Conservation (phyloP, 73 alveolate genomes). For the Paramecium sexaurelia region DNA sequence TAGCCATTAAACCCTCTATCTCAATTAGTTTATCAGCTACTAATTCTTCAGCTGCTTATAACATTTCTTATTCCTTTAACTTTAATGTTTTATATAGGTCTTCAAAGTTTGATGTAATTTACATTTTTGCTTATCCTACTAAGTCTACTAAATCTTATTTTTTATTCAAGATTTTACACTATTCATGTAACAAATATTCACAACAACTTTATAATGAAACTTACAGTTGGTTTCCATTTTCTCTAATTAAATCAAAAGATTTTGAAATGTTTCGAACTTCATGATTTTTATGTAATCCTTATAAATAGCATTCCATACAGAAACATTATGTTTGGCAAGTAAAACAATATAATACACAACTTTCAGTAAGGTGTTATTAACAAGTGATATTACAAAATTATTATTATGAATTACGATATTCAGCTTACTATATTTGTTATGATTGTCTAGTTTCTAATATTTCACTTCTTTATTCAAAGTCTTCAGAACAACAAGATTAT, state of each 20-base stretch:
- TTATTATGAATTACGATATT: not conserved
- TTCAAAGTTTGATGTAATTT: slow-evolving; percentile 6
- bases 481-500: slow-evolving; percentile 1
- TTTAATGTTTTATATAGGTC: slow-evolving; percentile 4
- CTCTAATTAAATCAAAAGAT: slow-evolving; percentile 29
- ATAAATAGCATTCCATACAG: slow-evolving; percentile 62
- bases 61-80: slow-evolving; percentile 7
- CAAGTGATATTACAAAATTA: slow-evolving; percentile 6
- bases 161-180: slow-evolving; percentile 39
- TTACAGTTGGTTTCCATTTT: not conserved
- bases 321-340: slow-evolving; percentile 64
- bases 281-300: slow-evolving; percentile 69
- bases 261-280: slow-evolving; percentile 60
- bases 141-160: slow-evolving; percentile 30
- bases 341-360: slow-evolving; percentile 46
- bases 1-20: not conserved
- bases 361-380: slow-evolving; percentile 14
- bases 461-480: not conserved
- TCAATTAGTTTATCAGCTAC: slow-evolving; percentile 56
- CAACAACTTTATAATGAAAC: not conserved
- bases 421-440: not conserved
- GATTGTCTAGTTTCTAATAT: slow-evolving; percentile 12
- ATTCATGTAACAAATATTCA: slow-evolving; percentile 41
- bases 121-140: slow-evolving; percentile 35
- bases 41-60: slow-evolving; percentile 50